These are phyloP conservation scores for Nigrospora sphaerica DNA, from an alignment of 2,329 filamentous ascomycete genomes.

Conservation along the genomic window DNA sequence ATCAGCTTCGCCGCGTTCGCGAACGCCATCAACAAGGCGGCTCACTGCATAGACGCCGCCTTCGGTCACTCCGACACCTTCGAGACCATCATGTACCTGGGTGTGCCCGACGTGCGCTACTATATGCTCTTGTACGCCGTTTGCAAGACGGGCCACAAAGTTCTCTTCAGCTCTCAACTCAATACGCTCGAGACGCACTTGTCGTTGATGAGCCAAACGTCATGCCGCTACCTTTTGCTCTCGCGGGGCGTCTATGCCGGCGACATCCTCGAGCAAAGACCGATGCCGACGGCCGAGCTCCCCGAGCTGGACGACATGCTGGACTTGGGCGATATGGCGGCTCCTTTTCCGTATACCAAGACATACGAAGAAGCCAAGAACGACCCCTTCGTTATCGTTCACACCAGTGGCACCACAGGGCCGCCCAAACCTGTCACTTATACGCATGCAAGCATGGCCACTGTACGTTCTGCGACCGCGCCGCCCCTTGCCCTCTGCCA, in stretches of 20 bases:
- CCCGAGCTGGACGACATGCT: conserved; percentile 14
- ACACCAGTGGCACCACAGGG: conserved; percentile 21
- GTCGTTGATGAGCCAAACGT: conserved; percentile 16
- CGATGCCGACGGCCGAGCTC: conserved; percentile 7
- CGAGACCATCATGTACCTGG: conserved; percentile 11
- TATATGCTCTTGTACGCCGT: conserved; percentile 12
- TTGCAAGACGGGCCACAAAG: conserved; percentile 33
- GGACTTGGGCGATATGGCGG: conserved; percentile 7
- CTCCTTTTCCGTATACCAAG: conserved; percentile 20
- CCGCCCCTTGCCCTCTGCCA: not conserved
- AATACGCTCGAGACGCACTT: conserved; percentile 22
- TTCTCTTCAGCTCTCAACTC: conserved; percentile 22
- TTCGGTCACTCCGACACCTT: conserved; percentile 8
- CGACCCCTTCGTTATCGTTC: conserved; percentile 3
- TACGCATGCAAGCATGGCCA: conserved; percentile 8
- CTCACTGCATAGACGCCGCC: conserved; percentile 8
- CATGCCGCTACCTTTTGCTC: conserved; percentile 2
- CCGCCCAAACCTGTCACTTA: conserved; percentile 17
- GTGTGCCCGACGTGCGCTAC: conserved; percentile 11
- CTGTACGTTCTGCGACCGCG: not conserved
- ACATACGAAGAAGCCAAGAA: conserved; percentile 20
- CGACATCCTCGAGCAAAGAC: conserved; percentile 2
- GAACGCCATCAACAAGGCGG: conserved; percentile 13
- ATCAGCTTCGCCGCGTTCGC: conserved; percentile 9
- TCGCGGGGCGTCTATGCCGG: conserved; percentile 5